Percentiles rank a stretch among this genome's conserved stretches.
These are phyloP conservation scores for Fraxinus greggii DNA, from an alignment of 305 asterid species.

Conservation along the genomic window DNA sequence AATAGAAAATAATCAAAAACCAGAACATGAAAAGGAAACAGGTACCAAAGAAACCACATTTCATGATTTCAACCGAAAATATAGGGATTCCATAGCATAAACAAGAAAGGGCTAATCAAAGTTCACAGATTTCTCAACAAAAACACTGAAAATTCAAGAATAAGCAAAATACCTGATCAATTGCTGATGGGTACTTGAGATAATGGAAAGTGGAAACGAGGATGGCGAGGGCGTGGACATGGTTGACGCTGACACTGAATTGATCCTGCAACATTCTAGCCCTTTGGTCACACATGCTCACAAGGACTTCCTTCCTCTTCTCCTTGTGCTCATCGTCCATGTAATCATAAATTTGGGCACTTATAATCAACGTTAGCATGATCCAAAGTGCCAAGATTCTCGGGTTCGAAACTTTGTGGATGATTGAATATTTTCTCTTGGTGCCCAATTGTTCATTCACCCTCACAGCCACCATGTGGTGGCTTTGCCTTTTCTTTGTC, in stretches of 20 bases:
- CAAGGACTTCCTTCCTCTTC: constrained; percentile 71
- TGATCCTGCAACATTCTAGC: constrained; percentile 97
- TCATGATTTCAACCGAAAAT: neutral
- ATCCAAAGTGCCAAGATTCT: constrained; percentile 47
- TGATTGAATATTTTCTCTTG: constrained; percentile 43
- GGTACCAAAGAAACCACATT: neutral
- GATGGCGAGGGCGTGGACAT: constrained; percentile 90
- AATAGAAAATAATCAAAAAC: constrained; percentile 2
- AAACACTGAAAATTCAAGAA: neutral
- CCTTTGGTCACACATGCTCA: constrained; percentile 89
- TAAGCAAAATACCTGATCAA: constrained; percentile 65
- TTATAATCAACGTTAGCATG: constrained; percentile 25
- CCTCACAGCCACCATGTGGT: constrained; percentile 59
- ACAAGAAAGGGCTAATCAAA: neutral
- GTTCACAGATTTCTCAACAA: constrained; percentile 14
- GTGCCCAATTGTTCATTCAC: constrained; percentile 52
- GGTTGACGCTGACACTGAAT: constrained; percentile 85
- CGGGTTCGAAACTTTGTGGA: constrained; percentile 35
- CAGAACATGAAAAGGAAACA: neutral
- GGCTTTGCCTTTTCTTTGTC: constrained; percentile 59
- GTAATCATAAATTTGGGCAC: constrained; percentile 34
- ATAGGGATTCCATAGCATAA: neutral
- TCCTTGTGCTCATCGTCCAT: constrained; percentile 49
- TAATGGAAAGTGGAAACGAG: constrained; percentile 87
- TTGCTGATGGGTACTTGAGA: constrained; percentile 81